Conservation (phyloP, 176 grass and related monocot species). For the Cenchrus americanus region DNA sequence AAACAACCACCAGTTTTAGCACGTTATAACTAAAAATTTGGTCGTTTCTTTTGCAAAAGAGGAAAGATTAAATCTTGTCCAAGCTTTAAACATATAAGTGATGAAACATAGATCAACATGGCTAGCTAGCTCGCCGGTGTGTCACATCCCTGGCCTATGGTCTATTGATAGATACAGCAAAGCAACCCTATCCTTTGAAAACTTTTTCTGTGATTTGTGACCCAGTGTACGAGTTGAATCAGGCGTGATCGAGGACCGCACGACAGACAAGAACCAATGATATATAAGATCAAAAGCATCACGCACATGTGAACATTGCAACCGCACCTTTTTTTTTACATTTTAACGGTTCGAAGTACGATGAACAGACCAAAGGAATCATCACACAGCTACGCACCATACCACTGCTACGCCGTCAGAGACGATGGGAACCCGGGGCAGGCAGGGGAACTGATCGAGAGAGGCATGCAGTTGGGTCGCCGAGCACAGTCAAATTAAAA, state of each 20-base stretch:
- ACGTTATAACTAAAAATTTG: not conserved
- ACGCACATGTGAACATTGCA: slow-evolving; percentile 13
- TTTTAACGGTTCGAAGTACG: slow-evolving; percentile 42
- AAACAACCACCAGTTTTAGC: not conserved
- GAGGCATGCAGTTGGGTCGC: slow-evolving; percentile 13
- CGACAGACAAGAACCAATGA: slow-evolving; percentile 10
- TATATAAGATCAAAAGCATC: slow-evolving; percentile 23
- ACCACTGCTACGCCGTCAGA: not conserved
- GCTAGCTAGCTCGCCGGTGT: not conserved
- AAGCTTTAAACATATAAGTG: no score
- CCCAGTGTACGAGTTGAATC: not conserved
- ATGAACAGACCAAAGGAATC: slow-evolving; percentile 45
- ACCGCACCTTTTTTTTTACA: not conserved
- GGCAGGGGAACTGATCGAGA: not conserved
- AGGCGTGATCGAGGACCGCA: not conserved
- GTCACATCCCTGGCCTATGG: no score
- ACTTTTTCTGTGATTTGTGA: not conserved
- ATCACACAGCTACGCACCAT: not conserved
- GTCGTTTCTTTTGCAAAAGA: not conserved
- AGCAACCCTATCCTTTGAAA: not conserved
- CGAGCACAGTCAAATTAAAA: slow-evolving; percentile 22
- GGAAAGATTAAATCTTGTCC: not conserved
- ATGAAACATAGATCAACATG: not conserved
- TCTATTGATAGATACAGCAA: not conserved
- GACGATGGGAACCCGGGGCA: not conserved